Evolutionary conservation across 805 yeast species (phyloP), one percentile per base, ranked within the genome.

Genomic region (Sungouiozyma intestinalis): DNA sequence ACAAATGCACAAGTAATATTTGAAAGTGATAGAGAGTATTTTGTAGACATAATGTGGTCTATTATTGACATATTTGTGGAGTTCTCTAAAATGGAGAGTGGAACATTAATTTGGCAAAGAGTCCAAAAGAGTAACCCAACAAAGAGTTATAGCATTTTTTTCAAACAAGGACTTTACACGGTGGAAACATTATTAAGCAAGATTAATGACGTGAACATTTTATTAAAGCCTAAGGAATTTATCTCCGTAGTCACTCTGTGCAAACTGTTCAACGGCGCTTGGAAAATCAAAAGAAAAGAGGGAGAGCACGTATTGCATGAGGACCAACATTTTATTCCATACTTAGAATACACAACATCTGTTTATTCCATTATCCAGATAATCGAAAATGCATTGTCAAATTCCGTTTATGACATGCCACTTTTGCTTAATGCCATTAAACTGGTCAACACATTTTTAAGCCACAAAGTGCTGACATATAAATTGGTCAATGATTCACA

Each of bases 291-390:
- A 43, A 68, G 86, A 45, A 79, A 78, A 47, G 67, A 67, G 36
- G 90, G 86, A 9, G 80, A 77, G 6, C 90, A 82, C 61, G 84
- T 81, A 24, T 73, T 74, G 42, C 67, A 66, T 40, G 86, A 81
- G 51, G 66, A 67, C 34, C 64, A 64, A 21, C 74, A 68, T 35
- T 78, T 70, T 48, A 65, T 69, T 16, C 57, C 71, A 2, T 78
- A 78, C 49, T 64, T 72, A 39, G 72, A 71, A 42, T 67, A 69
- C 41, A 68, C 77, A 0, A 59, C 69, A 3, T 68, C 73, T 0
- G 48, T 73, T 17, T 62, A 69, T 35, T 65, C 65, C 29, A 63
- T 74, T 14, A 65, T 71, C 2, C 65, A 66, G 44, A 55, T 62
- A 11, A 57, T 73, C n/a, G 56, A 58, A 34, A 56, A 51, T 38